Base-by-base conservation (phyloP, 208 protist species). In the Trichomonas gallinae region DNA sequence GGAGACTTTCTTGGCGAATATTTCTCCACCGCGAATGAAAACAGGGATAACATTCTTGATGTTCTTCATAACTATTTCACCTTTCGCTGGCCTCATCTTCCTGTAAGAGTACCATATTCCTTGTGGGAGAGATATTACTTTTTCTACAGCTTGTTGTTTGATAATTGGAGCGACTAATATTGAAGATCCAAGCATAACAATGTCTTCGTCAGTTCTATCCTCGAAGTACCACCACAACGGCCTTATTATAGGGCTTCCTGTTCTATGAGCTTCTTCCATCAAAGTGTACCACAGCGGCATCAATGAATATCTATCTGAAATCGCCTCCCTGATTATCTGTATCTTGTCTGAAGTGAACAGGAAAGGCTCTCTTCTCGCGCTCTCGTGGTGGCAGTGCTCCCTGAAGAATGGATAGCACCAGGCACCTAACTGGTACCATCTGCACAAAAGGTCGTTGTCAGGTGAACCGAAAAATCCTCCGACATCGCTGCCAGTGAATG, bases 381-480 rank as follows among this genome's bases (percentile, higher is more conserved):
- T 99, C 63, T 99, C 98, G 46, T 99, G 97, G 97, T 99, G 98
- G 31, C 98, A 98, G 97, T 99, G 99, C 23, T 97, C 98, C 42
- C 99, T 98, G 97, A 99, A 99, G 98, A 99, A 99, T n/a, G 99
- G 99, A 97, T 99, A 98, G 21, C 15, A 36, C 96, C 99, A 99
- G 48, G 98, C 97, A 31, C 98, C 98, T 0, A 98, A 97, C 98
- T 99, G 99, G 97, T 99, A 99, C 99, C 99, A 99, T 45, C 99
- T 98, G 26, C 98, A 98, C 63, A 99, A 97, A 6, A 99, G 98
- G 97, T 99, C 99, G 49, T 98, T 97, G 36, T 99, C 98, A 17
- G 99, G 98, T 96, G 49, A 98, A 96, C 98, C 98, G 98, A 99
- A 99, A 97, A 99, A 99, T 40, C 99, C 99, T 42, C 99, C 99